These are phyloP conservation scores for Globisporangium viniferum DNA, from an alignment of 352 stramenopile genomes.

Conservation along the genomic window DNA sequence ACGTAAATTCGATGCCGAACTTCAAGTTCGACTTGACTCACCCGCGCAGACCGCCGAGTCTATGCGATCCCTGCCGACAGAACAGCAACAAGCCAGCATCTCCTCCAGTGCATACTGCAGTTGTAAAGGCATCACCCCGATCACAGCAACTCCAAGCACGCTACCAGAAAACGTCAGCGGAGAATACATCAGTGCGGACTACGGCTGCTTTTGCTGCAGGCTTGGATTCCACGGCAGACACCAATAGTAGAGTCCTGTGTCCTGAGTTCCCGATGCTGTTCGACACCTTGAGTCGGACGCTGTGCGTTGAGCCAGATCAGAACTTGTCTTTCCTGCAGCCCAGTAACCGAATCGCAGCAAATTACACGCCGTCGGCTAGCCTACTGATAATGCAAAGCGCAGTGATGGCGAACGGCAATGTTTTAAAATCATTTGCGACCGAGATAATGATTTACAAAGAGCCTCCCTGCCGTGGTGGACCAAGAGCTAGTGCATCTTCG, in stretches of 20 bases:
- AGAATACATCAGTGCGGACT: not conserved
- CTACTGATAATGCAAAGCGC: conserved; percentile 43
- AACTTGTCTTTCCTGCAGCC: conserved; percentile 51
- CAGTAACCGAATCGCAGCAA: conserved; percentile 73
- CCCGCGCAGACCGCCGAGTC: conserved; percentile 2
- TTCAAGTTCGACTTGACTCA: conserved; percentile 29
- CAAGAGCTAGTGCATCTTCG: not conserved
- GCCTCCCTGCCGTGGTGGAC: too few species aligned
- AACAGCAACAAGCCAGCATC: not conserved
- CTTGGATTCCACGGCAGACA: not conserved
- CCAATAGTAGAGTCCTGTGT: not conserved
- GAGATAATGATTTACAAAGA: conserved; percentile 14
- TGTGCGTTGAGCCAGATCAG: conserved; percentile 69
- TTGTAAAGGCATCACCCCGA: conserved; percentile 20
- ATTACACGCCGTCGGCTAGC: conserved; percentile 49
- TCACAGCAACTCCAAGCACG: conserved; percentile 25
- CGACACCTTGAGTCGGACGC: conserved; percentile 57
- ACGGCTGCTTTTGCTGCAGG: too few species aligned
- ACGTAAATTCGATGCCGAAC: conserved; percentile 18
- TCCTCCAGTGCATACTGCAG: not conserved
- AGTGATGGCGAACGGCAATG: not conserved
- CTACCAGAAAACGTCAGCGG: not conserved
- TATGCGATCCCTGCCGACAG: not conserved
- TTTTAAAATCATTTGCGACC: not conserved
- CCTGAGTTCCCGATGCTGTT: conserved; percentile 36